A percentile compares a stretch with the other conserved stretches of the same genome.
These are phyloP conservation scores for Hylodesmum podocarpum DNA, from an alignment of 306 rosid genomes.

Conservation along the genomic window DNA sequence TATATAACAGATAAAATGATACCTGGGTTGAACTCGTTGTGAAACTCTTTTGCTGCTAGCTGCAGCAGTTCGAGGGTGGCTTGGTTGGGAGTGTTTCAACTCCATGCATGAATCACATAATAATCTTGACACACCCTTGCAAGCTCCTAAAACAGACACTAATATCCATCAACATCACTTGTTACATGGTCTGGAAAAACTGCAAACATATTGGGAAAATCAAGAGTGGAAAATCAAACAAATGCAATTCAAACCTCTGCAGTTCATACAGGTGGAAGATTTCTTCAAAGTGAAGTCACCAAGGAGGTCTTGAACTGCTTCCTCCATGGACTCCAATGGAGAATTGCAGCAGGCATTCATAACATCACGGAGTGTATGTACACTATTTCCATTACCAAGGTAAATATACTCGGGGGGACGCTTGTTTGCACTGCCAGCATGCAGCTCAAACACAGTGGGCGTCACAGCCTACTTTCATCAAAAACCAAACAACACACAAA, in stretches of 20 bases:
- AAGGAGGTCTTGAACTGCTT: conserved; percentile 48
- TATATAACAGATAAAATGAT: not conserved
- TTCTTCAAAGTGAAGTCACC: conserved; percentile 55
- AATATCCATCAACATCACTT: conserved; percentile 20
- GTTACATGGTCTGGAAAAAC: not conserved
- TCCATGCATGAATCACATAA: conserved; percentile 61
- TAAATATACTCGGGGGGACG: conserved; percentile 81
- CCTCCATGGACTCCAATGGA: conserved; percentile 54
- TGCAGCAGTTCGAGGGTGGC: conserved; percentile 26
- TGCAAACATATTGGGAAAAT: not conserved
- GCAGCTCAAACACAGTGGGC: conserved; percentile 80
- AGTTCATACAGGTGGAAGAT: conserved; percentile 62
- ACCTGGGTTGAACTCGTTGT: conserved; percentile 30
- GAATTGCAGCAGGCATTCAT: conserved; percentile 56
- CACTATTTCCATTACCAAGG: conserved; percentile 64
- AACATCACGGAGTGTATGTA: conserved; percentile 74
- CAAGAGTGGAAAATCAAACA: conserved; percentile 8
- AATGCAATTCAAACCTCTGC: conserved; percentile 63
- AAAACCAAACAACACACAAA: not conserved
- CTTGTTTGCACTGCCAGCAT: conserved; percentile 84
- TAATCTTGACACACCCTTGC: conserved; percentile 44
- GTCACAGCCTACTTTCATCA: conserved; percentile 60
- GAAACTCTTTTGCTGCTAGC: conserved; percentile 16
- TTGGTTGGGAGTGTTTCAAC: conserved; percentile 41
- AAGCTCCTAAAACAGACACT: conserved; percentile 39